Evolutionary conservation across 1,284 basidiomycete genomes (phyloP), one percentile per base, ranked within the genome.

Genomic region (Ceratorhiza oryzae-sativae): DNA sequence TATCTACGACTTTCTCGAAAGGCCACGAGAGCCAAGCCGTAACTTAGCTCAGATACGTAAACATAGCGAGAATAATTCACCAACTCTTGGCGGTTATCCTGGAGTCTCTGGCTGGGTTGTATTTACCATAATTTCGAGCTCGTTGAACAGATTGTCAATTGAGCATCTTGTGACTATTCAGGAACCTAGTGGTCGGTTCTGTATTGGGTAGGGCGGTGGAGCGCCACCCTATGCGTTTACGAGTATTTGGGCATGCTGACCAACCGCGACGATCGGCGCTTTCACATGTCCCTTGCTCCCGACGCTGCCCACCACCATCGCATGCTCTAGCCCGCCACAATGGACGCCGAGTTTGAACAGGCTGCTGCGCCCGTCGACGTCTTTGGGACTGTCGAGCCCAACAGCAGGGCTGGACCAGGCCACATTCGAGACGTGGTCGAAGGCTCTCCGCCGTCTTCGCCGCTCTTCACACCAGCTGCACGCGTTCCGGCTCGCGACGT

Each of bases 321-420:
- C n/a, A 61, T 61, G 18, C 41, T 46, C 27, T n/a, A 42, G 36
- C 12, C 13, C 42, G 48, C 30, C 25, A 48, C 15, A 5, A 46
- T 46, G 42, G 59, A 61, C 23, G 32, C 23, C 32, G 56, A 59
- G 4, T 41, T 36, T 59, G 56, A 41, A 41, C 25, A 13, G 41
- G 27, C 30, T 23, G 18, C 59, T 45, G 25, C 25, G 27, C 23
- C 25, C 41, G 41, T 70, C 39, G 67, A 70, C 45, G 67, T 70
- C 1, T 70, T 70, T 70, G 67, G 67, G 27, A 59, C 8, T 12
- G 67, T 70, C 30, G 53, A 70, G 20, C 23, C 46, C 1, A 25
- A 58, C 2, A 42, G 27, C 42, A 27, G 41, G 34, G 27, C 55
- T n/a, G n/a, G 32, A 27, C 20, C 8, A 1, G 20, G 30, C 6